Conservation (phyloP, 2,329 filamentous ascomycete species). For the Ustilaginoidea virens region DNA sequence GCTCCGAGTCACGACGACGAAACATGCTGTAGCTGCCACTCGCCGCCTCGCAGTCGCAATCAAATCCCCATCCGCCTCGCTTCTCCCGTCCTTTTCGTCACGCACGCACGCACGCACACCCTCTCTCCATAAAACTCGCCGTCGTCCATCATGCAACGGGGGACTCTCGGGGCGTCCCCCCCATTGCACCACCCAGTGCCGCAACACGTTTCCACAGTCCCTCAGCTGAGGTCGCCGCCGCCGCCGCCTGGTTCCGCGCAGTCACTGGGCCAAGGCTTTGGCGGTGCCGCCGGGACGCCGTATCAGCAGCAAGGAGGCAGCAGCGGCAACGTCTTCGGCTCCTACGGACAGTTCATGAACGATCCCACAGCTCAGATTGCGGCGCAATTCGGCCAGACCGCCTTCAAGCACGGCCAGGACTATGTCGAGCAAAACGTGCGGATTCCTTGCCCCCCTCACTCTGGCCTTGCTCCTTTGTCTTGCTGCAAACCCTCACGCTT, state of each 20-base stretch:
- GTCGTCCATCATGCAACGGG: constrained; percentile 57
- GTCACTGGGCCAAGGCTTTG: constrained; percentile 43
- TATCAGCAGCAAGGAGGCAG: constrained; percentile 51
- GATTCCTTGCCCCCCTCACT: constrained; percentile 4
- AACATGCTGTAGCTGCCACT: too few relatives aligned
- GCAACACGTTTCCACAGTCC: constrained; percentile 95
- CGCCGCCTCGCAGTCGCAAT: too few relatives aligned
- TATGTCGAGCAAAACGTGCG: constrained; percentile 90
- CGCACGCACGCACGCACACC: neutral
- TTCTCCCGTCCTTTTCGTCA: neutral
- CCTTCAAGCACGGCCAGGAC: constrained; percentile 81
- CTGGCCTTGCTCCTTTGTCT: neutral
- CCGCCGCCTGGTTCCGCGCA: constrained; percentile 60
- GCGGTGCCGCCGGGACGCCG: constrained; percentile 42
- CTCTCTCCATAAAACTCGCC: neutral
- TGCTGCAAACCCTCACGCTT: constrained; percentile 4
- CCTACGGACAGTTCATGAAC: constrained; percentile 87
- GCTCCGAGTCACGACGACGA: too few relatives aligned
- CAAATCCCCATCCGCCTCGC: too few relatives aligned
- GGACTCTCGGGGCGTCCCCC: constrained; percentile 73
- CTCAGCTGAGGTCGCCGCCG: constrained; percentile 87
- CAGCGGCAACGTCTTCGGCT: constrained; percentile 42
- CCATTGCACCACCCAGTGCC: constrained; percentile 94
- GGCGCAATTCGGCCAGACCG: constrained; percentile 83
- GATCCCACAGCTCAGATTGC: constrained; percentile 92